phyloP scores from a whole-genome alignment of 1,139 yeast species.

The Pneumocystis oryctolagi region DNA sequence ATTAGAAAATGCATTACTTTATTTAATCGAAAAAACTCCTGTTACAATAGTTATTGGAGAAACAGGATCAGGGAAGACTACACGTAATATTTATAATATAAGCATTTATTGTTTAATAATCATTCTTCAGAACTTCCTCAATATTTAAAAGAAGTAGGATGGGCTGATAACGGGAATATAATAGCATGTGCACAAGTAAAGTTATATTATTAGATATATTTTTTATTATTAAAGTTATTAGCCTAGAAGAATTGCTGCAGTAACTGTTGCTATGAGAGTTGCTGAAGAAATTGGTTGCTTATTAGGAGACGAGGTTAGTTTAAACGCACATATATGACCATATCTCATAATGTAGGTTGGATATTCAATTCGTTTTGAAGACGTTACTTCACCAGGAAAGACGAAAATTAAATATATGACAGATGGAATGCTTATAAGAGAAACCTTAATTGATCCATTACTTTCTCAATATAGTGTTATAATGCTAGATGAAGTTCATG shows the following conservation, averaged over 20 bases:
- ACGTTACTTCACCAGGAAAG: constrained; percentile 32
- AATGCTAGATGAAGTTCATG: constrained; percentile 83
- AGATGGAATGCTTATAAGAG: constrained; percentile 65
- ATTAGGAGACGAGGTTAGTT: constrained; percentile 34
- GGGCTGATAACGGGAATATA: constrained; percentile 30
- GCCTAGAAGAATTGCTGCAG: constrained; percentile 61
- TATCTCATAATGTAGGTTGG: constrained; percentile 31
- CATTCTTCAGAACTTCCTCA: constrained; percentile 41
- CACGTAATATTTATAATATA: constrained; percentile 28
- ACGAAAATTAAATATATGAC: constrained; percentile 60
- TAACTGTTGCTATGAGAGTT: constrained; percentile 52
- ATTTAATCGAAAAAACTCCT: constrained; percentile 33
- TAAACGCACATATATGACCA: background rate
- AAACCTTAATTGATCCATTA: constrained; percentile 48
- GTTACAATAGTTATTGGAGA: constrained; percentile 65
- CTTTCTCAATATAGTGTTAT: constrained; percentile 53
- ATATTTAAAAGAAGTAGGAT: constrained; percentile 57
- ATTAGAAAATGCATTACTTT: constrained; percentile 9
- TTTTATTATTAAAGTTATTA: constrained; percentile 16
- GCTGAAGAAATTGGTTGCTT: constrained; percentile 48
- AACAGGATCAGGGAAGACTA: constrained; percentile 81
- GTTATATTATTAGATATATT: background rate
- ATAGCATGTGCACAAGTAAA: constrained; percentile 50
- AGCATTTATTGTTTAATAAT: background rate
- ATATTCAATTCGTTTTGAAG: constrained; percentile 52